Conservation (phyloP, 2,329 filamentous ascomycete genomes). For the Colletotrichum liriopes region DNA sequence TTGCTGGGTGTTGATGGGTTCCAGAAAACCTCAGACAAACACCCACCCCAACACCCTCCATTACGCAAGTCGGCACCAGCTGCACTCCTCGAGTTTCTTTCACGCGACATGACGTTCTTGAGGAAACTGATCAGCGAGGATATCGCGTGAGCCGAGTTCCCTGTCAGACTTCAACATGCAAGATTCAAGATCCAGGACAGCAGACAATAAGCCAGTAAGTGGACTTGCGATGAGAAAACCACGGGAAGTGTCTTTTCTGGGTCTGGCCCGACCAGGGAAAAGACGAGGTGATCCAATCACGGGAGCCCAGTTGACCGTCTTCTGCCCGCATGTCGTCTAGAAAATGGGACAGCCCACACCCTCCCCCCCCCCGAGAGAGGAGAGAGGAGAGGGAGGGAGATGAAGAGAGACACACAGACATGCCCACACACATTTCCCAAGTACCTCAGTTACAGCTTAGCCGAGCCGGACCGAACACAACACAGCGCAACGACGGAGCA, state of each 20-base stretch:
- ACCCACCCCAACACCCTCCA: slow-evolving; percentile 9
- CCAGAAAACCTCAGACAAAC: slow-evolving; percentile 29
- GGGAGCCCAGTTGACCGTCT: background rate
- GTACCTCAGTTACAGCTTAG: background rate
- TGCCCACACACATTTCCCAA: background rate
- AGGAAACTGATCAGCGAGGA: background rate
- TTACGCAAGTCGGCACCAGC: slow-evolving; percentile 4
- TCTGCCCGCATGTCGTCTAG: background rate
- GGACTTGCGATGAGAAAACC: background rate
- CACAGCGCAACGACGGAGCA: background rate
- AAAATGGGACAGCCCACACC: background rate
- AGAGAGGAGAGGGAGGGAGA: no score
- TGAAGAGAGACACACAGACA: background rate
- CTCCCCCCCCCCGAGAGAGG: no score
- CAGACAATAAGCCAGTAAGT: no score
- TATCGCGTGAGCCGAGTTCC: background rate
- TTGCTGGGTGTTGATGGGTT: background rate
- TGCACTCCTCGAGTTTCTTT: slow-evolving; percentile 3
- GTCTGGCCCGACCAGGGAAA: background rate
- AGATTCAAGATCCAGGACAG: slow-evolving; percentile 1
- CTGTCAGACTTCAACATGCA: background rate
- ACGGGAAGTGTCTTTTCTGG: slow-evolving; percentile 25
- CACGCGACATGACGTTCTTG: background rate
- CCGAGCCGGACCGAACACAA: slow-evolving; percentile 14
- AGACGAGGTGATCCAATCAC: slow-evolving; percentile 9